Evolutionary conservation across 768 basidiomycete genomes (phyloP).

Genomic region (Russula lepida): DNA sequence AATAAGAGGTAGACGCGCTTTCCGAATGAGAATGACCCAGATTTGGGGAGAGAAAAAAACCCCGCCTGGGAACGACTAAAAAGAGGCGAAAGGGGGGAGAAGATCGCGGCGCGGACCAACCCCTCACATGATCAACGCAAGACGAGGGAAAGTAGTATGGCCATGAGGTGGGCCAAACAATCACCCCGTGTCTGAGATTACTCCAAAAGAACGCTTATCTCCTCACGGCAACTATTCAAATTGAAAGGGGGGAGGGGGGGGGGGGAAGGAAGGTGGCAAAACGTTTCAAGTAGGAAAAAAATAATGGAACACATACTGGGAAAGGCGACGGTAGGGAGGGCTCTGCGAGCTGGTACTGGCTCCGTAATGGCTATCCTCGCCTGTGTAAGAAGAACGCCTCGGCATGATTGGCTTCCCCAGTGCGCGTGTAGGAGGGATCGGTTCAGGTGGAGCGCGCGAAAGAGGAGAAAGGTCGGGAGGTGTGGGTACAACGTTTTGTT

Average conservation of each 20-base stretch:
- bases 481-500: slow-evolving; percentile 10
- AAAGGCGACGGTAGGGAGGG: slow-evolving; percentile 11
- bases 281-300: not conserved
- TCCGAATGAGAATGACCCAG: not conserved
- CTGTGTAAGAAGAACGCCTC: slow-evolving; percentile 16
- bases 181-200: slow-evolving; percentile 5
- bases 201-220: slow-evolving; percentile 4
- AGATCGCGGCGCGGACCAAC: not conserved
- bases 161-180: slow-evolving; percentile 8
- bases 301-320: slow-evolving; percentile 15
- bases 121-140: slow-evolving; percentile 10
- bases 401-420: slow-evolving; percentile 12
- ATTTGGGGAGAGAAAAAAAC: slow-evolving; percentile 1
- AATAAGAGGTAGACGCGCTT: not conserved
- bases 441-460: slow-evolving; percentile 3
- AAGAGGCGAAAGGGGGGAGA: slow-evolving; percentile 1
- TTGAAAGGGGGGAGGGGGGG: not conserved
- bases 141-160: not conserved
- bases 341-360: slow-evolving; percentile 1
- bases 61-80: slow-evolving; percentile 3
- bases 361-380: slow-evolving; percentile 8
- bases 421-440: not conserved
- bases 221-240: slow-evolving; percentile 3
- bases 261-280: not conserved
- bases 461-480: slow-evolving; percentile 8